Conservation (phyloP, 2,329 filamentous ascomycete genomes). For the Cadophora luteo-olivacea region DNA sequence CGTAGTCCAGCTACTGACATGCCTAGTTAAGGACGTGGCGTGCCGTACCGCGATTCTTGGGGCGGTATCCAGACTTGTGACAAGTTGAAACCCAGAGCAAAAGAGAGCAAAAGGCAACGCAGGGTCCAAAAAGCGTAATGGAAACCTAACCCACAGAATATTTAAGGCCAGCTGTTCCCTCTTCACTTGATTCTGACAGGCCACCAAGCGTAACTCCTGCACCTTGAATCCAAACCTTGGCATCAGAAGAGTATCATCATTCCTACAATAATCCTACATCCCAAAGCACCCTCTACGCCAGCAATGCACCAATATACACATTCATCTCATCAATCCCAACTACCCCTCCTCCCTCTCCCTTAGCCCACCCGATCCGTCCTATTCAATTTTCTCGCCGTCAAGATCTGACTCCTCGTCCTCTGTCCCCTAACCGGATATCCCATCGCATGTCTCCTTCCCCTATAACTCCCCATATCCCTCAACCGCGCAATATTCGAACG, state of each 20-base stretch:
- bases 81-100: too few relatives aligned
- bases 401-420: constrained; percentile 77
- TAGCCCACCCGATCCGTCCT: constrained; percentile 52
- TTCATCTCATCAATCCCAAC: too few relatives aligned
- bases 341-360: too few relatives aligned
- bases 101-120: too few relatives aligned
- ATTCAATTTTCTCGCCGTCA: constrained; percentile 68
- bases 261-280: constrained; percentile 21
- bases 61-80: too few relatives aligned
- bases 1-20: too few relatives aligned
- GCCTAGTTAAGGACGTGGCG: too few relatives aligned
- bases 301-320: constrained; percentile 21
- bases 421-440: constrained; percentile 90
- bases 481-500: constrained; percentile 85
- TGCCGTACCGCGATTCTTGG: too few relatives aligned
- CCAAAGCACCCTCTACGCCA: constrained; percentile 21
- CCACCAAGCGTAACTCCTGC: neutral
- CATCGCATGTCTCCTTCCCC: constrained; percentile 92
- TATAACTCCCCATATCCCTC: constrained; percentile 89
- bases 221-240: neutral
- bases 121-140: too few relatives aligned
- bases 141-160: neutral
- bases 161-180: neutral
- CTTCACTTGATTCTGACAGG: neutral
- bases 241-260: constrained; percentile 11